Evolutionary conservation across 257 asterid species (phyloP).

Genomic region (Gynochthodes officinalis): DNA sequence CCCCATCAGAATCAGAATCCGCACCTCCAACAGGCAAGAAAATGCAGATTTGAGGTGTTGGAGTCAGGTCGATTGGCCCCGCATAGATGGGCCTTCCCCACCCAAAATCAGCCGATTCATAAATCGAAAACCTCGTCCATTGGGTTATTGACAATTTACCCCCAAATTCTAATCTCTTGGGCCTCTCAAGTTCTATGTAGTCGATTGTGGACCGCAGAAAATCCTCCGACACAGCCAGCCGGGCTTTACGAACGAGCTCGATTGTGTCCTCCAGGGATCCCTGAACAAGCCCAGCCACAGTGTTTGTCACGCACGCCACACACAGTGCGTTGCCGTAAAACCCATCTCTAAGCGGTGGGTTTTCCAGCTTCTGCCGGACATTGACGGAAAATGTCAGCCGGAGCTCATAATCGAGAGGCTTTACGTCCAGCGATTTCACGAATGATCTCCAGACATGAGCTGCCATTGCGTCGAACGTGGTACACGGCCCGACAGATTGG

Average conservation of each 20-base stretch:
- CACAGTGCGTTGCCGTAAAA: constrained; percentile 78
- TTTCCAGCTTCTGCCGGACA: constrained; percentile 56
- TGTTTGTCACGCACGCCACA: constrained; percentile 73
- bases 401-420: constrained; percentile 53
- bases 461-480: constrained; percentile 80
- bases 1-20: constrained; percentile 38
- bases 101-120: constrained; percentile 77
- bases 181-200: constrained; percentile 59
- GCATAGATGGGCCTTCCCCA: constrained; percentile 88
- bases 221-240: constrained; percentile 59
- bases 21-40: constrained; percentile 61
- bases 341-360: constrained; percentile 54
- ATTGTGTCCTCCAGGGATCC: constrained; percentile 39
- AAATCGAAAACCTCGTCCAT: constrained; percentile 81
- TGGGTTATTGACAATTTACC: constrained; percentile 83
- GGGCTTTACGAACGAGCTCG: constrained; percentile 50
- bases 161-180: constrained; percentile 75
- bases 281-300: constrained; percentile 35
- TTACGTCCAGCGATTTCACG: constrained; percentile 57
- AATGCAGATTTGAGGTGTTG: constrained; percentile 82
- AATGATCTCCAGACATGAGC: constrained; percentile 92
- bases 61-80: constrained; percentile 84
- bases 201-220: constrained; percentile 77
- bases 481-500: constrained; percentile 37
- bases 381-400: constrained; percentile 85